Base-by-base conservation (phyloP, 1,284 basidiomycete species). In the Sphaerobolus stellatus region DNA sequence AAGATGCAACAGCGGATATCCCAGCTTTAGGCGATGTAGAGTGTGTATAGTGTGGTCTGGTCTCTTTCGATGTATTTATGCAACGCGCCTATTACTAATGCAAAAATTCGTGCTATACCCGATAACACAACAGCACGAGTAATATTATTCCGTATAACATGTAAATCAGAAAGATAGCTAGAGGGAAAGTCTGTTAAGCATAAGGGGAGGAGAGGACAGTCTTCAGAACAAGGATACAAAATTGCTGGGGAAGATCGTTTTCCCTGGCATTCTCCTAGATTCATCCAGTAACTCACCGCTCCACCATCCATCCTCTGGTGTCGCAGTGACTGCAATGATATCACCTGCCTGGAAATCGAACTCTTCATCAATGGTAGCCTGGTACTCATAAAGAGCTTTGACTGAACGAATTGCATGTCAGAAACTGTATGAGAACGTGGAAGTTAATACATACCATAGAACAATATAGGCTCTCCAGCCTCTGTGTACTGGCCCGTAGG, bases 221-320 rank as follows among this genome's bases (percentile, higher is more conserved):
- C 20, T 33, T 62, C 59, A 88, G 73, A 88, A 87, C 62, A 90
- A 68, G 65, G 84, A 83, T 54, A 92, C 86, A 69, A 95, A 95
- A 70, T 96, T 96, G 71, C 91, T 94, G 48, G 94, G 94, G 81
- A 97, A 95, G 59, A 94, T 86, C 63, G 90, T 87, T 51, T 88
- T 77, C 13, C 93, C 93, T 4, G 80, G 79, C 62, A 86, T 77
- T 58, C 92, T 78, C 59, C 94, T 77, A 30, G 82, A 81, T 66
- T 96, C 94, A 64, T 97, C 94, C 41, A 96, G 71, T 56, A 96
- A 69, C 67, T 86, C 82, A 16, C 91, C 90, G 52, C 85, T 89
- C 94, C 93, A 96, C 94, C 94, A 96, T 1, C 92, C 93, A 64
- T 97, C 94, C 59, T 95, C 90, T 11, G 93, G 92, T 14, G 92